Percentiles rank a stretch among this genome's conserved stretches.
Evolutionary conservation across 306 rosid genomes (phyloP).

Genomic region (Inga laurina): DNA sequence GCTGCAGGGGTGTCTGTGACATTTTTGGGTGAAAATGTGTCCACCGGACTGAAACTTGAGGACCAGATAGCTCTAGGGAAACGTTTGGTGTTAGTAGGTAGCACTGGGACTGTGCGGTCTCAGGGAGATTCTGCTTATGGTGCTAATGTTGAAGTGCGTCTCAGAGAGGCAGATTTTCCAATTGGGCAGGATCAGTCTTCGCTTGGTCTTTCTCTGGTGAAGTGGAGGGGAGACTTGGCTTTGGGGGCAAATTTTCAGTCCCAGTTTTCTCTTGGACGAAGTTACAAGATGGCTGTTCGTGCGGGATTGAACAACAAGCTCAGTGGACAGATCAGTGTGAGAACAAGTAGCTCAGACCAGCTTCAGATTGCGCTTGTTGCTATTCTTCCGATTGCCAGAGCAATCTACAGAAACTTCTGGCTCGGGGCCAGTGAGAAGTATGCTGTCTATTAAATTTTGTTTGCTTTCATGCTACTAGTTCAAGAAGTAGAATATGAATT

Average conservation of each 20-base stretch:
- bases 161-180: constrained; percentile 97
- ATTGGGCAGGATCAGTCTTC: constrained; percentile 95
- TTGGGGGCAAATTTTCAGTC: constrained; percentile 86
- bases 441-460: constrained; percentile 63
- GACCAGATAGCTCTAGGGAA: constrained; percentile 88
- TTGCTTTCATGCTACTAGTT: constrained; percentile 34
- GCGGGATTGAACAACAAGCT: constrained; percentile 96
- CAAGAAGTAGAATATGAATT: constrained; percentile 35
- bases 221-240: constrained; percentile 93
- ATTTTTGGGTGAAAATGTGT: constrained; percentile 84
- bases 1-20: constrained; percentile 85
- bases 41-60: constrained; percentile 90
- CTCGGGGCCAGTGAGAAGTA: constrained; percentile 77
- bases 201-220: constrained; percentile 84
- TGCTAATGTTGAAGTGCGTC: constrained; percentile 85
- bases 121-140: constrained; percentile 87
- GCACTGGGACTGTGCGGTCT: constrained; percentile 81
- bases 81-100: constrained; percentile 81
- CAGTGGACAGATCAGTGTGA: constrained; percentile 83
- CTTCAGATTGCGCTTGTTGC: constrained; percentile 92
- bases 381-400: constrained; percentile 68
- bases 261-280: constrained; percentile 81
- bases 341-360: constrained; percentile 96
- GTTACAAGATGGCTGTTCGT: constrained; percentile 86
- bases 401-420: constrained; percentile 69